Evolutionary conservation across 139 green algal species (phyloP), one percentile per base, ranked within the genome.

Genomic region (Trebouxia sp.): DNA sequence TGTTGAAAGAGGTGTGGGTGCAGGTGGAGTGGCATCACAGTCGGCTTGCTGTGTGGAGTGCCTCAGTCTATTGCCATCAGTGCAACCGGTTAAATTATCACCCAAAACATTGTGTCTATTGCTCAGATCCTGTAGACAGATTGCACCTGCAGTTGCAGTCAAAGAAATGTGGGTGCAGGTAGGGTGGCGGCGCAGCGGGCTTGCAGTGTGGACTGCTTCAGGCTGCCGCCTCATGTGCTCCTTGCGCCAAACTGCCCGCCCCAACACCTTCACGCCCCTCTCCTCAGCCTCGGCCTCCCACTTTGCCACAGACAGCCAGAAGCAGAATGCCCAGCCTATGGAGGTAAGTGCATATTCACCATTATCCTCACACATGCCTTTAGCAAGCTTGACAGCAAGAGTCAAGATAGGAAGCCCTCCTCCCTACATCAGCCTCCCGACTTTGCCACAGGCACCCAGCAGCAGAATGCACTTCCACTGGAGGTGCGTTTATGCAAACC

Each of bases 181-280:
- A 17, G 93, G 93, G 0, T 94, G 94, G 75, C 70, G 45, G 32
- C 45, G 77, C 28, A 87, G 92, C 48, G 93, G 93, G 42, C 53
- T 96, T 41, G 89, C 87, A 26, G 77, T 97, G 79, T 95, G 89
- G 89, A 92, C 90, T 3, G 86, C 92, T 5, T 92, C 87, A 9
- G 93, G 93, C 50, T 97, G 93, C 87, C 86, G 92, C 67, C 80
- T 97, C 38, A 86, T 96, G 87, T 95, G 90, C 89, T 91, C 86
- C 5, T 83, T 94, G 82, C 88, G 87, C 26, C 92, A 95, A 81
- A 53, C 53, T 38, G 66, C 82, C 17, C 41, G 62, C 14, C 42
- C 53, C 78, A 82, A 75, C 53, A 65, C 45, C 74, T 77, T 80
- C n/a, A 45, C 81, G 47, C 1, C 74, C 10, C 5, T 51, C 26